phyloP scores from a whole-genome alignment of 148 eudicot species.

The Cornus florida region DNA sequence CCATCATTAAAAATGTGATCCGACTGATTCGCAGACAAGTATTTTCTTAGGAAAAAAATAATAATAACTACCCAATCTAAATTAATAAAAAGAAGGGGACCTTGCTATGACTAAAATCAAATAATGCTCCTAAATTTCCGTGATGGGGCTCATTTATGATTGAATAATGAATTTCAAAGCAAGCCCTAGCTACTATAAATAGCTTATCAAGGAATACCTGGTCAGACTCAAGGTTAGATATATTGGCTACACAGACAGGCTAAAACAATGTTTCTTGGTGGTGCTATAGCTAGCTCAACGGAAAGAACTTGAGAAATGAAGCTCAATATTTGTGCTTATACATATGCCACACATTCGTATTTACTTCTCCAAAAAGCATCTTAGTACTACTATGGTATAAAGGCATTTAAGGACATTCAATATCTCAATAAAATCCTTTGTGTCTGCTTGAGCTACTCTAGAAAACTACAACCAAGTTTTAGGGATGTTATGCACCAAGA shows the following conservation, averaged over 20 bases:
- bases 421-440: no score
- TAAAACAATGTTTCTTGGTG: not conserved
- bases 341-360: no score
- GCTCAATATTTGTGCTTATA: not conserved
- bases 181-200: not conserved
- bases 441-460: no score
- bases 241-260: not conserved
- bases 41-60: not conserved
- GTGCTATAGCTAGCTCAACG: not conserved
- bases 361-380: no score
- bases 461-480: no score
- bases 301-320: not conserved
- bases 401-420: no score
- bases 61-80: not conserved
- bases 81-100: no score
- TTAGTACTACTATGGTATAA: no score
- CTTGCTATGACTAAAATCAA: not conserved
- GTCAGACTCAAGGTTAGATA: not conserved
- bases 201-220: not conserved
- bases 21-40: not conserved
- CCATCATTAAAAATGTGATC: slow-evolving; percentile 1
- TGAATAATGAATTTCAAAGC: not conserved
- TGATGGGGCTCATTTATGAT: not conserved
- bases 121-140: not conserved
- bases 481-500: no score